phyloP scores from a whole-genome alignment of 129 eudicot species.

The Silybum marianum region DNA sequence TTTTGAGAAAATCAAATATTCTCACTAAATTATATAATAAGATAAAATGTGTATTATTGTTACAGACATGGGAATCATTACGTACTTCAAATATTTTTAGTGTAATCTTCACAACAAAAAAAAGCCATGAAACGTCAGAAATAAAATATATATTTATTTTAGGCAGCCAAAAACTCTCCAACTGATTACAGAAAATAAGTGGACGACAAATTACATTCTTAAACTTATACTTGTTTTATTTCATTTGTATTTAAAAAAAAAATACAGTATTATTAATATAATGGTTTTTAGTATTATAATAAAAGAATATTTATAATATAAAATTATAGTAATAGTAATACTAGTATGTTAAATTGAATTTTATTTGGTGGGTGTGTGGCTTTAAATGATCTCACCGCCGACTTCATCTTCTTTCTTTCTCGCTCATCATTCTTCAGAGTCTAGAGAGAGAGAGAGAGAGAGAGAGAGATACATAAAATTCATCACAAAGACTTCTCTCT shows the following conservation, averaged over 20 bases:
- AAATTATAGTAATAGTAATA: too few relatives aligned
- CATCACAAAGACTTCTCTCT: conserved; percentile 20
- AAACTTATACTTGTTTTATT: neutral
- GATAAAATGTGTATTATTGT: neutral
- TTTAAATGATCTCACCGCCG: conserved; percentile 37
- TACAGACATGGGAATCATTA: neutral
- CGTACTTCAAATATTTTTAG: neutral
- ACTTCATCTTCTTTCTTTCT: conserved; percentile 26
- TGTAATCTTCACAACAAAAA: too few relatives aligned
- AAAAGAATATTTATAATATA: too few relatives aligned
- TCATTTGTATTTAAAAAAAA: neutral
- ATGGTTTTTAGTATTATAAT: too few relatives aligned
- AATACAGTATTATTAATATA: too few relatives aligned
- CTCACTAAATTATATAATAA: neutral
- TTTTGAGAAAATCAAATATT: neutral
- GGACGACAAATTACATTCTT: neutral
- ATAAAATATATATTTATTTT: too few relatives aligned
- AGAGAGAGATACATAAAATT: conserved; percentile 12
- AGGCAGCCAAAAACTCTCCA: neutral
- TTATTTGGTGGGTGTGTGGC: conserved; percentile 25
- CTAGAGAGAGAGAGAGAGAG: conserved; percentile 32
- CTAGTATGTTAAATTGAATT: neutral
- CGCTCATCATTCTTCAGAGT: conserved; percentile 23
- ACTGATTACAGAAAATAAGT: neutral
- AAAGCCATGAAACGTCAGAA: neutral